A percentile compares a stretch with the other conserved stretches of the same genome.
phyloP scores from a whole-genome alignment of 2,329 filamentous ascomycete species.

The Claviceps cyperi region DNA sequence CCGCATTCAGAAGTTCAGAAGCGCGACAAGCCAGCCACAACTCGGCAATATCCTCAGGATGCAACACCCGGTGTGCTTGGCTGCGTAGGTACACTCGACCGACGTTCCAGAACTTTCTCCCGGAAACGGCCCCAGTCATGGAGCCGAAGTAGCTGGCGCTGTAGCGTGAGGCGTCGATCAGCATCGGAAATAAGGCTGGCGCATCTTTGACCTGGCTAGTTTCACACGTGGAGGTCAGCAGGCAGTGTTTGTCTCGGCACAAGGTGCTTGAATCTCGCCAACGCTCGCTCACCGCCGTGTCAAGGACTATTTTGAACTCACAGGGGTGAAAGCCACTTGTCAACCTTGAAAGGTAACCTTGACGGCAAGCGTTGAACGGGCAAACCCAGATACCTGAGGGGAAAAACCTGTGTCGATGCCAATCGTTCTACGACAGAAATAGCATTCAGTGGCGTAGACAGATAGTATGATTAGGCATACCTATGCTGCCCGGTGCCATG shows the following conservation, averaged over 20 bases:
- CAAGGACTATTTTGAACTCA: not conserved
- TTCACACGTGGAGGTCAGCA: not conserved
- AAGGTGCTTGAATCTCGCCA: constrained; percentile 2
- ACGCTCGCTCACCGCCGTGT: not conserved
- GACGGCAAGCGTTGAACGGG: not conserved
- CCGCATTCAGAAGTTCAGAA: constrained; percentile 5
- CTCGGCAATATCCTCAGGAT: not conserved
- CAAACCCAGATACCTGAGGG: not conserved
- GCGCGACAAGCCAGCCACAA: constrained; percentile 2
- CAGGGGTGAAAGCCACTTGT: not conserved
- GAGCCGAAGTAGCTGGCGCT: not conserved
- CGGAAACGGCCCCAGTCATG: not conserved
- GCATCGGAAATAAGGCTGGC: not conserved
- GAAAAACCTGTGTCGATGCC: not conserved
- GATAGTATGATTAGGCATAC: not conserved
- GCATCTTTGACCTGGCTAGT: not conserved
- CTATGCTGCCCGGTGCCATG: not conserved
- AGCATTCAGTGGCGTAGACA: not conserved
- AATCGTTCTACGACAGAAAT: not conserved
- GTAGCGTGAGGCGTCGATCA: not conserved
- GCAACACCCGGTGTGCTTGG: not conserved
- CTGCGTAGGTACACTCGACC: not conserved
- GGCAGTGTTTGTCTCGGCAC: constrained; percentile 2
- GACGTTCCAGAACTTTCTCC: constrained; percentile 2
- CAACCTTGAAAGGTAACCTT: not conserved